Percentiles rank a stretch among this genome's conserved stretches.
phyloP scores from a whole-genome alignment of 805 yeast genomes.

The Scheffersomyces coipomensis region DNA sequence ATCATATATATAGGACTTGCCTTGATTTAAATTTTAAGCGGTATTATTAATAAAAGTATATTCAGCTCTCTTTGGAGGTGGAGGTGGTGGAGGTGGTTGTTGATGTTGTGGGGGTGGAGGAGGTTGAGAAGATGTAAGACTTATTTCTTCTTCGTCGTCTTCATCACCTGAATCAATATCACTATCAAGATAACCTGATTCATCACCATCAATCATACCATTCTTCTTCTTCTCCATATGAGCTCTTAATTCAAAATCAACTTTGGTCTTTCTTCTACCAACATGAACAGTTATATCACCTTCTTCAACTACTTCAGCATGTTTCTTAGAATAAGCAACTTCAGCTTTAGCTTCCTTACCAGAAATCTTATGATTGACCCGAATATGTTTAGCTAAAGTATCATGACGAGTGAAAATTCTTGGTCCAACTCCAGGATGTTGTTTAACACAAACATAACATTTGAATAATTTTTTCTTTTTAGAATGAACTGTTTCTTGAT shows the following conservation, averaged over 20 bases:
- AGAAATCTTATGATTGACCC: constrained; percentile 45
- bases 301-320: constrained; percentile 48
- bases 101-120: background rate
- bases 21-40: background rate
- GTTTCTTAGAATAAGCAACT: constrained; percentile 44
- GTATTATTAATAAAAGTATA: background rate
- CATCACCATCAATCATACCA: constrained; percentile 12
- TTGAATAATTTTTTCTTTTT: constrained; percentile 79
- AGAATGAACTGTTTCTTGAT: constrained; percentile 95
- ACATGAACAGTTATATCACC: constrained; percentile 48
- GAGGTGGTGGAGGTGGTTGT: background rate
- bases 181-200: constrained; percentile 3
- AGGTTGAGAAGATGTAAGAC: too few species aligned
- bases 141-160: constrained; percentile 1
- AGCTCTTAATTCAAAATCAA: constrained; percentile 44
- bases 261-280: constrained; percentile 45
- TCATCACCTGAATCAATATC: constrained; percentile 15
- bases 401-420: constrained; percentile 92
- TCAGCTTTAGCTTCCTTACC: constrained; percentile 49
- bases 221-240: constrained; percentile 38
- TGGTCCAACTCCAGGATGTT: constrained; percentile 51
- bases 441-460: constrained; percentile 83
- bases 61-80: background rate
- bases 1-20: background rate
- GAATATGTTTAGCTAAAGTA: constrained; percentile 87